Evolutionary conservation across 352 stramenopile species (phyloP).

Genomic region (Pythium rishiriense): DNA sequence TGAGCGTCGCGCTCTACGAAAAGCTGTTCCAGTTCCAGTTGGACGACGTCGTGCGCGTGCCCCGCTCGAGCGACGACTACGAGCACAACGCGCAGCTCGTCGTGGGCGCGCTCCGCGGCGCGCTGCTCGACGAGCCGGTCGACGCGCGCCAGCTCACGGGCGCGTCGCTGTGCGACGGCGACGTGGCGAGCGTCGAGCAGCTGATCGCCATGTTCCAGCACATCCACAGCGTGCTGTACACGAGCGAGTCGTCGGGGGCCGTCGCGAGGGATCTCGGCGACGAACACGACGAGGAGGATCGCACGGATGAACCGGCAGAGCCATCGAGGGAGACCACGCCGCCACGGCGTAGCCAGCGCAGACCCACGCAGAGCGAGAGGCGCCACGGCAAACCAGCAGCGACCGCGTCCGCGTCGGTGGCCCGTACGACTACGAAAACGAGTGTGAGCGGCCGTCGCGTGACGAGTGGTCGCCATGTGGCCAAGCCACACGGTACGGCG

Average conservation of each 20-base stretch:
- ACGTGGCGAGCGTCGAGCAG: slow-evolving; percentile 48
- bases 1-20: slow-evolving; percentile 92
- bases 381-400: too few species aligned
- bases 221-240: slow-evolving; percentile 58
- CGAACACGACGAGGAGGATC: not conserved
- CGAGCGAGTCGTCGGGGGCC: slow-evolving; percentile 26
- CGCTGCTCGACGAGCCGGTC: slow-evolving; percentile 66
- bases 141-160: slow-evolving; percentile 59
- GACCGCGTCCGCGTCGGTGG: too few species aligned
- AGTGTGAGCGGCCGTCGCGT: too few species aligned
- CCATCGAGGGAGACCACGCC: not conserved
- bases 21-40: slow-evolving; percentile 88
- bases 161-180: slow-evolving; percentile 46
- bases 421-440: too few species aligned
- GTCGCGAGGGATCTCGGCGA: not conserved
- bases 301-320: not conserved
- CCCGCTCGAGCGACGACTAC: slow-evolving; percentile 65
- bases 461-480: not conserved
- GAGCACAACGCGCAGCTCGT: slow-evolving; percentile 87
- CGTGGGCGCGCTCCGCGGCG: slow-evolving; percentile 68
- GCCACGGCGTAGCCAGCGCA: too few species aligned
- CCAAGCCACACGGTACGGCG: not conserved
- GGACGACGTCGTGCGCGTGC: slow-evolving; percentile 66
- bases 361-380: too few species aligned
- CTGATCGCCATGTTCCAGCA: slow-evolving; percentile 60